Conservation (phyloP, 2,329 filamentous ascomycete species). For the Apiospora rasikravindrae region DNA sequence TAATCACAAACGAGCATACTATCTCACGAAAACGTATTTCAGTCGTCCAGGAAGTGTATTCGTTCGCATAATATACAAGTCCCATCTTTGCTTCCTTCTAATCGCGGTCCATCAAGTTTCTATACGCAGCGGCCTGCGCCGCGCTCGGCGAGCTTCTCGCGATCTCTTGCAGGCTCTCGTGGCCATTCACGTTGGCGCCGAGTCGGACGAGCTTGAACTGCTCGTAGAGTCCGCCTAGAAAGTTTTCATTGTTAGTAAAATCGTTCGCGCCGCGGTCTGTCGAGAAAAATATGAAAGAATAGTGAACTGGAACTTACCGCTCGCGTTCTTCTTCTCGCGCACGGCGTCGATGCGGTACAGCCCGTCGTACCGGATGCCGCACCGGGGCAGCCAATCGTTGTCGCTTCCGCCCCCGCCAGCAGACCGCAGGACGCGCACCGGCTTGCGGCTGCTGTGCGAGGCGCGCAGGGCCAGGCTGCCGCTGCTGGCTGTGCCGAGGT, state of each 20-base stretch:
- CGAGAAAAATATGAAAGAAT: not conserved
- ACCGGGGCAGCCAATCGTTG: constrained; percentile 27
- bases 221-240: constrained; percentile 20
- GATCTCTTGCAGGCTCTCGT: not conserved
- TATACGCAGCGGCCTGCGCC: not conserved
- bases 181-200: not conserved
- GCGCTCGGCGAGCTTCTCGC: not conserved
- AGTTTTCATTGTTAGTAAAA: not conserved
- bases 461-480: constrained; percentile 32
- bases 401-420: constrained; percentile 24
- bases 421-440: constrained; percentile 36
- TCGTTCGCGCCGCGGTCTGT: not conserved
- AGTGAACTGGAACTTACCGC: constrained; percentile 24
- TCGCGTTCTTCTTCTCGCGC: constrained; percentile 27
- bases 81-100: not conserved
- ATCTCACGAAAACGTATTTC: not conserved
- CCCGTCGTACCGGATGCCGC: constrained; percentile 37
- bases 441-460: constrained; percentile 24
- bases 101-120: not conserved
- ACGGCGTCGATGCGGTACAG: constrained; percentile 30
- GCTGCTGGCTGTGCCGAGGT: constrained; percentile 25
- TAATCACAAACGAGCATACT: not conserved
- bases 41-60: not conserved
- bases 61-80: not conserved
- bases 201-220: constrained; percentile 21